Percentiles rank a stretch among this genome's conserved stretches.
phyloP scores from a whole-genome alignment of 257 asterid genomes.

The Fraxinus excelsior region DNA sequence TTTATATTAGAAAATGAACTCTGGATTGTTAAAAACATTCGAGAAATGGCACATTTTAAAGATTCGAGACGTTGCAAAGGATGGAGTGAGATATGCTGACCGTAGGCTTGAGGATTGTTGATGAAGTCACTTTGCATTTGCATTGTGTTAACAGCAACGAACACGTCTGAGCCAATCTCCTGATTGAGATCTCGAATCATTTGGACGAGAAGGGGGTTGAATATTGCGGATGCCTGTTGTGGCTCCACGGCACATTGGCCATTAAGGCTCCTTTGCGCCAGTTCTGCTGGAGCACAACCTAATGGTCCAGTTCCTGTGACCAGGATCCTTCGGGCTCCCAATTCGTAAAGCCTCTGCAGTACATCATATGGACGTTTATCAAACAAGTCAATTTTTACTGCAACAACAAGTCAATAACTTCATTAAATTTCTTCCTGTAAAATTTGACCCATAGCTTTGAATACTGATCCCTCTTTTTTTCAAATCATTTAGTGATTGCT shows the following conservation, averaged over 20 bases:
- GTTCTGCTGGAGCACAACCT: conserved; percentile 70
- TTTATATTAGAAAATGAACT: too few species aligned
- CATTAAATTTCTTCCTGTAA: background rate
- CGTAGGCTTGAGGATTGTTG: conserved; percentile 50
- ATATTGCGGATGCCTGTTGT: conserved; percentile 47
- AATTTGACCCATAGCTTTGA: too few species aligned
- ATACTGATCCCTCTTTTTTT: too few species aligned
- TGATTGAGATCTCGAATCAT: conserved; percentile 52
- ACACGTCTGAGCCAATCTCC: conserved; percentile 50
- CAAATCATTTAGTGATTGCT: too few species aligned
- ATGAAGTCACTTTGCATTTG: conserved; percentile 59
- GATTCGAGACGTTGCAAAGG: background rate
- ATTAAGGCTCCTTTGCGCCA: conserved; percentile 49
- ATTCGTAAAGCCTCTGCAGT: conserved; percentile 47
- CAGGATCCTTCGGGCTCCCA: conserved; percentile 63
- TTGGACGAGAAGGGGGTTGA: conserved; percentile 58
- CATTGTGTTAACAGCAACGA: conserved; percentile 55
- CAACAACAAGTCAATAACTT: background rate
- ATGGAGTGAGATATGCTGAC: conserved; percentile 17
- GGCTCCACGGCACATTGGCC: conserved; percentile 67
- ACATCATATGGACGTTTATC: background rate
- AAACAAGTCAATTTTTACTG: background rate
- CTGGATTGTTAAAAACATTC: too few species aligned
- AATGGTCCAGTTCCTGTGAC: conserved; percentile 78
- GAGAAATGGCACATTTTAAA: too few species aligned